Percentiles rank a stretch among this genome's conserved stretches.
These are phyloP conservation scores for Magnolia officinalis DNA, from an alignment of 164 flowering plant species.

Conservation along the genomic window DNA sequence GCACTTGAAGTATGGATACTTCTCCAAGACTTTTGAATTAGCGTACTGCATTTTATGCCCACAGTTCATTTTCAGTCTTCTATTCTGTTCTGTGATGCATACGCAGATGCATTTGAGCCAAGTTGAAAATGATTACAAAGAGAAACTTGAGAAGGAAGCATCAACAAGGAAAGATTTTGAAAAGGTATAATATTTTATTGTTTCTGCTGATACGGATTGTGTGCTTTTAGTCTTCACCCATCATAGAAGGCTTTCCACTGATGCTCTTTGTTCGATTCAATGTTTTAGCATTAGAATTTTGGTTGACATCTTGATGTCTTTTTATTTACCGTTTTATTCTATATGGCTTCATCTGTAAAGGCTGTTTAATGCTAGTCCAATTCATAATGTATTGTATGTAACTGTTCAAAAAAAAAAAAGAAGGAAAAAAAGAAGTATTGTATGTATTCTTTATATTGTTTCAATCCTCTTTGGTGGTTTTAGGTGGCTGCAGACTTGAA, in stretches of 20 bases:
- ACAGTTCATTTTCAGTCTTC: not conserved
- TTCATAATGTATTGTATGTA: too few species aligned
- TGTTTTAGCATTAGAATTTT: not conserved
- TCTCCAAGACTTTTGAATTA: not conserved
- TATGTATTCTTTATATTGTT: not conserved
- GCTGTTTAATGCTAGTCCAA: not conserved
- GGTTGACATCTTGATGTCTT: too few species aligned
- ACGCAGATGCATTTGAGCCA: conserved; percentile 63
- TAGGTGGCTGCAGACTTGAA: conserved; percentile 62
- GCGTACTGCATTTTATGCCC: not conserved
- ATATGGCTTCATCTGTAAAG: not conserved
- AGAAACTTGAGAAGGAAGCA: conserved; percentile 67
- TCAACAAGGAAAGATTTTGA: conserved; percentile 49
- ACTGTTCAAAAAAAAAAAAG: too few species aligned
- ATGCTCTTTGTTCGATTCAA: not conserved
- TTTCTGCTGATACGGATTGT: not conserved
- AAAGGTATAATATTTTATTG: conserved; percentile 41
- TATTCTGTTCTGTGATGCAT: conserved; percentile 6
- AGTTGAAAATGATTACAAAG: conserved; percentile 72
- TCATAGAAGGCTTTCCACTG: not conserved
- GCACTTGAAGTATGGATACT: conserved; percentile 69
- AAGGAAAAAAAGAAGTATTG: too few species aligned
- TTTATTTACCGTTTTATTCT: too few species aligned
- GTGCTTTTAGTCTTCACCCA: not conserved
- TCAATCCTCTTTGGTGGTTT: conserved; percentile 9